Base-by-base conservation (phyloP, 1,284 basidiomycete genomes). In the Ceratobasidium sp. region DNA sequence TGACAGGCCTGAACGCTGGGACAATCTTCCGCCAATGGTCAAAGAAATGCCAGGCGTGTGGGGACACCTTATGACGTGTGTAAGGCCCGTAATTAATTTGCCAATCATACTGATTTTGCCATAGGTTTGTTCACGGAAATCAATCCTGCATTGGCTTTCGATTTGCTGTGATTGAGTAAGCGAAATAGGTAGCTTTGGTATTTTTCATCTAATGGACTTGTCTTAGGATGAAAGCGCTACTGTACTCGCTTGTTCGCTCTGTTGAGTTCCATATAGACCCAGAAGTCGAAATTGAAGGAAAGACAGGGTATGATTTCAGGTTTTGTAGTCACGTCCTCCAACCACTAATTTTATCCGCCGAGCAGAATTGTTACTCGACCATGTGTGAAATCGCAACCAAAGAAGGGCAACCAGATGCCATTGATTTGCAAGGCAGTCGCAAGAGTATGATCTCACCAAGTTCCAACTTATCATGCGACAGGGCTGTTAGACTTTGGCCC, bases 111-210 rank as follows among this genome's bases (percentile, higher is more conserved):
- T 50, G 3, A 61, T 23, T 33, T 2, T 46, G 20, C 28, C 15
- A 23, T n/a, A 61, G 59, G 1, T 93, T 59, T 26, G 23, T 54
- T 46, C 48, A 66, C 6, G 52, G 70, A 61, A 62, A 46, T 17
- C 67, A 73, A 10, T 15, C 90, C 1, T 92, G 91, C 81, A 91
- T 92, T 59, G 92, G 92, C 0, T 93, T 91, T 82, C 88, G 91
- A 6, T 93, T 94, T 81, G 88, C 92, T 1, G 81, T 94, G 33
- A 85, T 89, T 23, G 92, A 94, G 89, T 91, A 79, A 79, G 86
- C 83, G 1, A 23, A 33, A 42, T 33, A 3, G 9, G 1, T n/a
- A 57, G 26, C n/a, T 5, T n/a, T 54, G 40, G 42, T n/a, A 3
- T 46, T 23, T 12, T 10, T 46, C 23, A 44, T 40, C 15, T 52